These are phyloP conservation scores for Cercospora zeina DNA, from an alignment of 2,329 filamentous ascomycete genomes.

Conservation along the genomic window DNA sequence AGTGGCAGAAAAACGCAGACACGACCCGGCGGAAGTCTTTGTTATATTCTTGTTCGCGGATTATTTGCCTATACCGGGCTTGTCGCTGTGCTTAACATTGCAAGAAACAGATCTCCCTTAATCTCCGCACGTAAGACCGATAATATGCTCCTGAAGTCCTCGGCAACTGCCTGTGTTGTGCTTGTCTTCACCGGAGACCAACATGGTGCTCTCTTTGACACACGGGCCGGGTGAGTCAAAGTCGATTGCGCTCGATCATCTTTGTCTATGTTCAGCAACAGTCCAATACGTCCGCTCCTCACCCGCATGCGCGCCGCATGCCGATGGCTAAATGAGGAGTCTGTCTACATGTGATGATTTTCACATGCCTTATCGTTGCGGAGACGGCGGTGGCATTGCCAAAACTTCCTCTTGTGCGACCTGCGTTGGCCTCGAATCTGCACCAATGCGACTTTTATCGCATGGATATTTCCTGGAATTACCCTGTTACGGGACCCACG, in stretches of 20 bases:
- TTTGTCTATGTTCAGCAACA: not conserved
- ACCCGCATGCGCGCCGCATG: not conserved
- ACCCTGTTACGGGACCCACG: not conserved
- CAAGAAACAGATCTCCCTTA: not conserved
- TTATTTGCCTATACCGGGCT: not conserved
- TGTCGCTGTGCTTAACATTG: not conserved
- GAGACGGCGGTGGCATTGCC: conserved; percentile 8
- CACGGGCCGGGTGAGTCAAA: not conserved
- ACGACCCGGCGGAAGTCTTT: not conserved
- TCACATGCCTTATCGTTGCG: conserved; percentile 12
- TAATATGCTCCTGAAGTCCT: not conserved
- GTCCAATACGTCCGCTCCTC: not conserved
- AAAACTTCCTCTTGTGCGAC: conserved; percentile 10
- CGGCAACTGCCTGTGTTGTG: not conserved
- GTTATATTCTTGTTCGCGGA: not conserved
- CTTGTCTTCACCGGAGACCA: no score
- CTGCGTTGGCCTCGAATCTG: not conserved
- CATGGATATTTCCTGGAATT: not conserved
- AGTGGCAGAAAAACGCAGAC: not conserved
- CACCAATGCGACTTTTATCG: not conserved
- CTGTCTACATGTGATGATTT: conserved; percentile 1
- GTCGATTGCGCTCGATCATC: not conserved
- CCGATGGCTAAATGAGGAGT: not conserved
- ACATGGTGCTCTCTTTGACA: no score
- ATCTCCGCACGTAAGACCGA: not conserved